Conservation (phyloP, 2,329 filamentous ascomycete species). For the Tolypocladium ovalisporum region DNA sequence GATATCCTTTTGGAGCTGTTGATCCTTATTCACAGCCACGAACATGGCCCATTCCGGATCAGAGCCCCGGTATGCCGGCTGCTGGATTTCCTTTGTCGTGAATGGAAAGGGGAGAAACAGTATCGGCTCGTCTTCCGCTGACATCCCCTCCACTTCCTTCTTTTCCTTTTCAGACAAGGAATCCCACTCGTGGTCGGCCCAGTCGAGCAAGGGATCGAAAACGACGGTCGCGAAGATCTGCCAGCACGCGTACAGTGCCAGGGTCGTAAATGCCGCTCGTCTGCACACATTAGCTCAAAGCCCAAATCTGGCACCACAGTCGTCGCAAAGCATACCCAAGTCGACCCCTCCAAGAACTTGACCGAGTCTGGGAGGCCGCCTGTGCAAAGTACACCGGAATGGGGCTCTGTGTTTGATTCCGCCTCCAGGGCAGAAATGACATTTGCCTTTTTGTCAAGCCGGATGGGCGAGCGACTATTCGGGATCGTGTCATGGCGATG, state of each 20-base stretch:
- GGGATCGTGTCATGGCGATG: constrained; percentile 9
- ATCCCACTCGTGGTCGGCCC: constrained; percentile 30
- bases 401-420: constrained; percentile 7
- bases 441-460: constrained; percentile 14
- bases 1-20: constrained; percentile 33
- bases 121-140: constrained; percentile 31
- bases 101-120: constrained; percentile 53
- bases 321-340: constrained; percentile 14
- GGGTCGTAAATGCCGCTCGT: constrained; percentile 17
- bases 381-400: constrained; percentile 23
- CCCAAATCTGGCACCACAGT: background rate
- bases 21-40: constrained; percentile 44
- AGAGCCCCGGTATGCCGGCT: constrained; percentile 38
- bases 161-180: constrained; percentile 32
- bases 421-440: constrained; percentile 23
- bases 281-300: constrained; percentile 6
- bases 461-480: constrained; percentile 10
- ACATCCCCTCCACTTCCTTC: constrained; percentile 26
- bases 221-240: constrained; percentile 34
- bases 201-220: constrained; percentile 31
- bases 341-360: constrained; percentile 12
- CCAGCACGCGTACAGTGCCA: constrained; percentile 26
- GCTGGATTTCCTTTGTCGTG: constrained; percentile 36
- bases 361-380: constrained; percentile 1
- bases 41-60: constrained; percentile 57